Evolutionary conservation across 208 protist species (phyloP).

Genomic region (Tritrichomonas foetus): DNA sequence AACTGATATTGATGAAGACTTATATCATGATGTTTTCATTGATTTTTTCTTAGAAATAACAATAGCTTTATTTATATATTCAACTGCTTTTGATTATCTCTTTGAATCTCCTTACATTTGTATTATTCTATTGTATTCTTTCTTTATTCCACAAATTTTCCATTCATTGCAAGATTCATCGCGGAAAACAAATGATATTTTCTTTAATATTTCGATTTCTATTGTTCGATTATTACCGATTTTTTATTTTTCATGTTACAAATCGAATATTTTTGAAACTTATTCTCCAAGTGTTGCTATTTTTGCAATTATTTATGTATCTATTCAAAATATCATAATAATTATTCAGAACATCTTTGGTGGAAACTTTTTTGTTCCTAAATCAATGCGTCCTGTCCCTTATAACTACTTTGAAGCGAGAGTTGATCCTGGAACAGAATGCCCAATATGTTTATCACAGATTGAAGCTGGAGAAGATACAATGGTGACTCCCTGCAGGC

Average conservation of each 20-base stretch:
- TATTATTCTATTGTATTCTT: neutral
- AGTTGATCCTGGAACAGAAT: neutral
- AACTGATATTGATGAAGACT: neutral
- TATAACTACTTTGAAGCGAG: neutral
- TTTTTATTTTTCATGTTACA: neutral
- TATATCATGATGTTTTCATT: neutral
- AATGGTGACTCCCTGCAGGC: neutral
- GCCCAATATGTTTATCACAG: neutral
- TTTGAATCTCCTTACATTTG: neutral
- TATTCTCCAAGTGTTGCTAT: neutral
- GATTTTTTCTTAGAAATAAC: neutral
- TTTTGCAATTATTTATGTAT: neutral
- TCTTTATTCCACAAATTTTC: conserved; percentile 8
- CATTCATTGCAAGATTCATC: neutral
- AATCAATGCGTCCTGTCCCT: neutral
- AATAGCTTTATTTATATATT: neutral
- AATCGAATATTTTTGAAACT: neutral
- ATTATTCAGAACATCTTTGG: neutral
- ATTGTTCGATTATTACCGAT: neutral
- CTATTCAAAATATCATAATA: neutral
- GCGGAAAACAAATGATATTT: neutral
- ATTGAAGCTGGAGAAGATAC: neutral
- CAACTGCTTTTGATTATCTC: neutral
- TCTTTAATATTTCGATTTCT: neutral
- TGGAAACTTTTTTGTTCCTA: neutral